These are phyloP conservation scores for Spongospora subterranea DNA, from an alignment of 208 protist species.

Conservation along the genomic window DNA sequence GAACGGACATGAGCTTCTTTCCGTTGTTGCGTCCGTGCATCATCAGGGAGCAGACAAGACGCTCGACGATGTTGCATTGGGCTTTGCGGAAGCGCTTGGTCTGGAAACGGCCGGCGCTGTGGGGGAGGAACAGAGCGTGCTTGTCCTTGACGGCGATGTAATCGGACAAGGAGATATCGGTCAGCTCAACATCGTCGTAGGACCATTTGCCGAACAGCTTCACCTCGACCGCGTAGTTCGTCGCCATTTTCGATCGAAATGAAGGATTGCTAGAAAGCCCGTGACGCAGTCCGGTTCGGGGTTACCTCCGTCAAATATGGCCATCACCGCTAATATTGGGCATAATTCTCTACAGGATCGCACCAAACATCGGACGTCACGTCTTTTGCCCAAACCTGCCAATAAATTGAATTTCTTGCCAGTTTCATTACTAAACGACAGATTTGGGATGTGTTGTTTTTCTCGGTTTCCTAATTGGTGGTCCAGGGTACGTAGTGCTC, in stretches of 20 bases:
- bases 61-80: constrained; percentile 90
- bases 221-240: constrained; percentile 70
- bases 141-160: constrained; percentile 94
- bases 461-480: no score
- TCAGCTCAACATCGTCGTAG: constrained; percentile 76
- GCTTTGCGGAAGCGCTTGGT: constrained; percentile 98
- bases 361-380: no score
- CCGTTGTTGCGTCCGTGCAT: constrained; percentile 95
- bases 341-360: no score
- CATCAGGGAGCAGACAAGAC: constrained; percentile 75
- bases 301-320: no score
- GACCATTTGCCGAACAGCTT: constrained; percentile 81
- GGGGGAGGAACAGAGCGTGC: constrained; percentile 90
- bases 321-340: no score
- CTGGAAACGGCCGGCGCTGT: constrained; percentile 96
- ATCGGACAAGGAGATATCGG: constrained; percentile 82
- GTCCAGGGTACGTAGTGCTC: no score
- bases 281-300: no score
- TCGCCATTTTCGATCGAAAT: constrained; percentile 46
- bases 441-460: no score
- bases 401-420: no score
- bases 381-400: no score
- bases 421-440: no score
- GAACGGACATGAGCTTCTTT: constrained; percentile 98
- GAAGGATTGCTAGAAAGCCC: no score